These are phyloP conservation scores for Russula abietina DNA, from an alignment of 768 basidiomycete species.

Conservation along the genomic window DNA sequence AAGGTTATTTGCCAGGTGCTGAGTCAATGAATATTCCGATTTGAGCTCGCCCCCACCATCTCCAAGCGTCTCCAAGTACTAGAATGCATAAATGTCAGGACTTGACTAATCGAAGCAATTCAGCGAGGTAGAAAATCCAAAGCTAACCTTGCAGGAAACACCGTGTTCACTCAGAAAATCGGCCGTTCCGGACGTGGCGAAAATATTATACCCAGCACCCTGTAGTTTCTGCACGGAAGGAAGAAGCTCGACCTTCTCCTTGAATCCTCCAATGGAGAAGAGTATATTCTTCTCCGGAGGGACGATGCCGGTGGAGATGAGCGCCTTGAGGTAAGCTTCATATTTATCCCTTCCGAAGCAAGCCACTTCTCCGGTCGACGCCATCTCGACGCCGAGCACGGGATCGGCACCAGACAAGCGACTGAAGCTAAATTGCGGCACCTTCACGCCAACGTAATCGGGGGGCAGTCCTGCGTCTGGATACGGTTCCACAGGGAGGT, in stretches of 20 bases:
- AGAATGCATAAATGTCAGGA: not conserved
- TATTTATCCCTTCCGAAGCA: slow-evolving; percentile 98
- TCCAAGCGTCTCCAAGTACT: slow-evolving; percentile 87
- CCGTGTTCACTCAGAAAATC: slow-evolving; percentile 98
- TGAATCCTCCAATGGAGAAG: slow-evolving; percentile 93
- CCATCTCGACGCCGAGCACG: slow-evolving; percentile 98
- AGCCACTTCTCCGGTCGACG: slow-evolving; percentile 97
- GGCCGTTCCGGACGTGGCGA: slow-evolving; percentile 93
- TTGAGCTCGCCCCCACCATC: slow-evolving; percentile 79
- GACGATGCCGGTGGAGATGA: slow-evolving; percentile 93
- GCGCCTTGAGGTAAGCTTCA: slow-evolving; percentile 95
- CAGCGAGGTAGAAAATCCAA: slow-evolving; percentile 1
- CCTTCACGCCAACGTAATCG: slow-evolving; percentile 98
- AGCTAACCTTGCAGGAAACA: slow-evolving; percentile 82
- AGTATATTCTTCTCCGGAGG: slow-evolving; percentile 96
- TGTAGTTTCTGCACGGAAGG: slow-evolving; percentile 95
- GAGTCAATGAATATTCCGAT: slow-evolving; percentile 94
- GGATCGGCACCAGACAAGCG: slow-evolving; percentile 96
- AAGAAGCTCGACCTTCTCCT: slow-evolving; percentile 94
- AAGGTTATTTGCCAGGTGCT: slow-evolving; percentile 92
- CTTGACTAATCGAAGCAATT: not conserved
- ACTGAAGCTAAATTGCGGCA: slow-evolving; percentile 99
- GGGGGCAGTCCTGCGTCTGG: slow-evolving; percentile 80
- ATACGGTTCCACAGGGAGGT: slow-evolving; percentile 81
- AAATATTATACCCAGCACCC: slow-evolving; percentile 89